Base-by-base conservation (phyloP, 345 rosid genomes). In the Camelina sativa region DNA sequence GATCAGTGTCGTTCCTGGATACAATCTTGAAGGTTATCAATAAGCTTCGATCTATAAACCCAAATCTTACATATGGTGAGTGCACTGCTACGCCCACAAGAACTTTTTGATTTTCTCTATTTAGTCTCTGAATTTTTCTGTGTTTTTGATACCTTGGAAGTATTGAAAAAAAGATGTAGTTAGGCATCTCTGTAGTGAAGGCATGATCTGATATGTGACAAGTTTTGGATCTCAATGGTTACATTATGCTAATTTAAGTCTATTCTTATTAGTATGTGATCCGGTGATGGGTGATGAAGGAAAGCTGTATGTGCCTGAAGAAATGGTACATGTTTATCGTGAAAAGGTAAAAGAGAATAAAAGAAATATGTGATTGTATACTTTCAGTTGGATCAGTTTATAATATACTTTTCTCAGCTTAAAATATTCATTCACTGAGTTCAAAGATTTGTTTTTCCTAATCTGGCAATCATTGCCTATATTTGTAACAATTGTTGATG, bases 221-320 rank as follows among this genome's bases (percentile, higher is more conserved):
- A 44, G 25, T 75, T 67, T 6, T 41, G 32, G 25, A 60, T 61
- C n/a, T 62, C 30, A 43, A 54, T 44, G 17, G 40, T 38, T 9
- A 0, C 7, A 3, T 30, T 71, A 40, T 28, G 47, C 51, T 84
- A 65, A 73, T 60, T 30, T 41, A 15, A 62, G 72, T 30, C 11
- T 25, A 63, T 65, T 68, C 63, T 71, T 76, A 56, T 78, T 80
- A 95, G 99, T 95, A 80, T 95, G 99, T 82, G 99, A 95, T 86
- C 99, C 99, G 17, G 99, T 95, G 69, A 75, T 95, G 93, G 99
- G 99, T 59, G 99, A 95, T 80, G 98, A 89, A 79, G 99, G 99
- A 75, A 95, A 90, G 89, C 94, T 95, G 60, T 95, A 95, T 87
- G 93, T 95, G 28, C 98, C 97, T 13, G 79, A 80, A 65, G 99